Base-by-base conservation (phyloP, 148 eudicot genomes). In the Nyssa sinensis region DNA sequence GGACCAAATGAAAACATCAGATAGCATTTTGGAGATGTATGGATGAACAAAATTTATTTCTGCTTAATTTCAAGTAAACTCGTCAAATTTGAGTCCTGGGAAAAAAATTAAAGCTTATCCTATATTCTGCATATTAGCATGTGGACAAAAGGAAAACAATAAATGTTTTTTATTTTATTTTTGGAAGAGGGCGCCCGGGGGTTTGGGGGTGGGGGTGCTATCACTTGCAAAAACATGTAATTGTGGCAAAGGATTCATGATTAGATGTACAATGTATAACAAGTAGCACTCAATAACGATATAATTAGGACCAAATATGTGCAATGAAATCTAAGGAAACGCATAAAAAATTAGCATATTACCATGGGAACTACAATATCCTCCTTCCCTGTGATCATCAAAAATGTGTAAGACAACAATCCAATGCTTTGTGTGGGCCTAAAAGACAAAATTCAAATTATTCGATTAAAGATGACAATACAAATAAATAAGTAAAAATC, bases 371-470 rank as follows among this genome's bases (percentile, higher is more conserved):
- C n/a, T n/a, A n/a, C n/a, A n/a, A 93, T 95, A 79, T 95, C 99
- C 86, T 92, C 97, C 81, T 92, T 95, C 71, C 92, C 91, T 21
- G 99, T 95, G 80, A 86, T 80, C 81, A 82, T 85, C 88, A 95
- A 84, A 81, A 95, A 95, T 35, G 97, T 90, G 81, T 90, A 95
- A 17, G 99, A 93, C 75, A 95, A 74, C 86, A 95, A 78, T 34
- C 99, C 99, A 78, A 95, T 86, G 79, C 94, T 90, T 71, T 90
- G 99, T 41, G 88, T 84, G 1, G 86, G 27, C 69, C 90, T 86
- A 64, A 66, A 70, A 55, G 30, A 61, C n/a, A 81, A 74, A 2
- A 70, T 24, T 4, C 25, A 19, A 60, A 29, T 23, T 7, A 57
- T 31, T 58, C 27, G 31, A 39, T 44, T 23, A 31, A 58, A 13